Evolutionary conservation across 164 flowering plant genomes (phyloP).

Genomic region (Platanus orientalis): DNA sequence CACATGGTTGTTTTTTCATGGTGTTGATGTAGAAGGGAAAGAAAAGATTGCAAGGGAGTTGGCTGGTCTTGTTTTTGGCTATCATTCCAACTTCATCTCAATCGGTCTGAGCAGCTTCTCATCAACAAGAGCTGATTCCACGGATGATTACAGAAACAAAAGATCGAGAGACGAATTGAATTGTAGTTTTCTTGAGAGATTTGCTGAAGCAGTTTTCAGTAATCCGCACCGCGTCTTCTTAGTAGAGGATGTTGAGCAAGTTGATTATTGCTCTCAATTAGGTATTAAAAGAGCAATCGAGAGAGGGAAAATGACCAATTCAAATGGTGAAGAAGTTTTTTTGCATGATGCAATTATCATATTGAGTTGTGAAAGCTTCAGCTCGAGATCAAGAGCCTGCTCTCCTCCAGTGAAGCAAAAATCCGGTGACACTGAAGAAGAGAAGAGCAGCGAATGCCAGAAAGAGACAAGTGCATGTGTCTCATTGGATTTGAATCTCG

Average conservation of each 20-base stretch:
- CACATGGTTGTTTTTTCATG: constrained; percentile 86
- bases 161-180: constrained; percentile 50
- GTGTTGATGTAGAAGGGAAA: constrained; percentile 62
- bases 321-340: constrained; percentile 32
- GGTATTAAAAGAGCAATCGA: constrained; percentile 55
- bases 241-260: constrained; percentile 53
- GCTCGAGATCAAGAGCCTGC: constrained; percentile 48
- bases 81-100: constrained; percentile 40
- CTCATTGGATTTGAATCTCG: constrained; percentile 75
- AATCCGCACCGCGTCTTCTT: constrained; percentile 62
- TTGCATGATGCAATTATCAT: constrained; percentile 53
- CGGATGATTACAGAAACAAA: constrained; percentile 38
- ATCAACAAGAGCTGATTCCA: constrained; percentile 46
- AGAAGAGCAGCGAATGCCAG: constrained; percentile 14
- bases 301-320: constrained; percentile 35
- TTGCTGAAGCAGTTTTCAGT: constrained; percentile 32
- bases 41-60: constrained; percentile 68
- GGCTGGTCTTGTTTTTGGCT: constrained; percentile 72
- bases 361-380: constrained; percentile 54
- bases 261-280: constrained; percentile 42
- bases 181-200: constrained; percentile 42
- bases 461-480: constrained; percentile 34
- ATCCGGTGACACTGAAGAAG: constrained; percentile 22
- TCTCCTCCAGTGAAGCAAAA: constrained; percentile 37
- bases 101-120: constrained; percentile 65